Base-by-base conservation (phyloP, 805 yeast genomes). In the Saccharomycopsis malanga region DNA sequence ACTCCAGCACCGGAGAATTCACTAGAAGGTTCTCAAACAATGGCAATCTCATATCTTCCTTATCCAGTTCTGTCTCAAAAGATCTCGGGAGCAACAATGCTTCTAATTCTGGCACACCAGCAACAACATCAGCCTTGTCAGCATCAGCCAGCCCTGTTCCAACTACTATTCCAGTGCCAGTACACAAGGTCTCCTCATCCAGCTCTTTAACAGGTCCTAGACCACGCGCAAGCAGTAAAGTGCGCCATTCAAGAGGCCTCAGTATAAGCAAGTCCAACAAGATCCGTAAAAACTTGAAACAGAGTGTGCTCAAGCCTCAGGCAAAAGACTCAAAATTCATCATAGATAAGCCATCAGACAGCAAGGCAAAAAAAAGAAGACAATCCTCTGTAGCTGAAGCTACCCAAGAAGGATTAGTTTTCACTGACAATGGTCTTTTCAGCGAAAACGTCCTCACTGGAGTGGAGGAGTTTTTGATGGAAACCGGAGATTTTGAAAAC, bases 401-500 rank as follows among this genome's bases (percentile, higher is more conserved):
- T 3, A 82, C 81, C 6, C 75, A 79, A 7, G 91, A 84, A 59
- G 89, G 89, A 9, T 67, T 79, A 55, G 68, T 91, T 53, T 79
- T 82, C 17, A 85, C 94, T 0, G 83, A 77, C 57, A 76, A 78
- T 53, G 94, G 94, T 4, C 64, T 85, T 47, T 84, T 84, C 61
- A 81, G 83, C 58, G 93, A 84, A 60, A 77, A 76, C 50, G 80
- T 87, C 2, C 62, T 85, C 57, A 79, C 79, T 7, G 86, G 81
- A 57, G 86, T 85, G 35, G 93, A 85, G 58, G 86, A 83, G 54
- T 70, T 74, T 10, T 60, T 80, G 42, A 77, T 77, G 18, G 86
- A 78, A 27, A 59, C 67, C 44, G 76, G 74, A 10, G 45, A 40
- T 4, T 22, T 45, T 23, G 46, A 44, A 12, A 42, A 46, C 32